Base-by-base conservation (phyloP, 495 filamentous ascomycete species). In the Penicillium subrubescens region DNA sequence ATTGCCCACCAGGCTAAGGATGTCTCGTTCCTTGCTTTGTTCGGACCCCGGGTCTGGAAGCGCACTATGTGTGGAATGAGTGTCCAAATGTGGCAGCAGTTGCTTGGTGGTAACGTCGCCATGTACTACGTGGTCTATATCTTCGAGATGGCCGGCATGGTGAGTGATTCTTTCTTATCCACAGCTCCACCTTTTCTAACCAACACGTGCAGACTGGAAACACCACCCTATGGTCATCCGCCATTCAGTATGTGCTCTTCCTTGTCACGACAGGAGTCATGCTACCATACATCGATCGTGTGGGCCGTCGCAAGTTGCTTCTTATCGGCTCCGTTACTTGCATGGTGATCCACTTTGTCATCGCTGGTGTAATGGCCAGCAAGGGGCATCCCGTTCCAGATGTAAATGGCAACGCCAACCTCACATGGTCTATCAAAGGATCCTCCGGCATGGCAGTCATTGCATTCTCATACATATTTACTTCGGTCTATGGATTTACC, bases 381-480 rank as follows among this genome's bases (percentile, higher is more conserved):
- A 80, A 85, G 58, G 87, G 87, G 19, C 69, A 79, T 43, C 70
- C 82, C 5, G 84, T 89, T 7, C 78, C 81, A n/a, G 80, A 82
- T 19, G 84, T 92, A 0, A 82, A 80, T 35, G 84, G 84, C 39
- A 92, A 93, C 72, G 74, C 74, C 35, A 93, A 92, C 71, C 83
- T 94, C 44, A 82, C 84, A 35, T 86, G 90, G 70, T 66, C 78
- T 44, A 87, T 92, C 43, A 77, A 77, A 1, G 90, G 90, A 19
- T 67, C 77, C 2, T 77, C 90, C 0, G 87, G 88, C 10, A 88
- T 89, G 71, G 87, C 85, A 19, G 86, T 93, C 31, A 91, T 94
- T 70, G 90, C 90, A 0, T 90, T 87, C 59, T 91, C 86, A 0
- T 95, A 93, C 67, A 84, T 94, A 8, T 91, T 94, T 63, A 87